A percentile compares a stretch with the other conserved stretches of the same genome.
phyloP scores from a whole-genome alignment of 495 filamentous ascomycete species.

The Annulohypoxylon moriforme region DNA sequence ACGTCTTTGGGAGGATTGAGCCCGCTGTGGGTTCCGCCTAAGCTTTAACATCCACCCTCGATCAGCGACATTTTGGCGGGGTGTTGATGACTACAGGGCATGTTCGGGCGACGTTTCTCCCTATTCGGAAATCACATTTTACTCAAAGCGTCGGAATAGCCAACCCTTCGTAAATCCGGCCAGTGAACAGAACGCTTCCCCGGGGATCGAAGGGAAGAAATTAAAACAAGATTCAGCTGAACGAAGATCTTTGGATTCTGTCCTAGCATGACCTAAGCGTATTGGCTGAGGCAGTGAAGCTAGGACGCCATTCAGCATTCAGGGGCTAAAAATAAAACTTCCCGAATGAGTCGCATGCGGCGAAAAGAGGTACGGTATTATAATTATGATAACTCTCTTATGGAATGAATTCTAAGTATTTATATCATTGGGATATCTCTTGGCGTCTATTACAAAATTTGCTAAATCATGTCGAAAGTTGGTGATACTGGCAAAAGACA shows the following conservation, averaged over 20 bases:
- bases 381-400: not conserved
- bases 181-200: not conserved
- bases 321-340: not conserved
- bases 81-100: not conserved
- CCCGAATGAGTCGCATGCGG: not conserved
- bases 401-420: not conserved
- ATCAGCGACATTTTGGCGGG: not conserved
- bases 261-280: too few relatives aligned
- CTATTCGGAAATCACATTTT: not conserved
- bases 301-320: not conserved
- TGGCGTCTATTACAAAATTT: not conserved
- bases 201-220: not conserved
- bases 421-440: slow-evolving; percentile 1
- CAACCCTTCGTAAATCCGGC: not conserved
- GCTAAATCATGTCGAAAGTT: not conserved
- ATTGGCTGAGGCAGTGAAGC: not conserved
- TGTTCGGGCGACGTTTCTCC: not conserved
- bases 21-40: too few relatives aligned
- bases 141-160: not conserved
- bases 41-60: too few relatives aligned
- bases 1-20: too few relatives aligned
- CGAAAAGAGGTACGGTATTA: not conserved
- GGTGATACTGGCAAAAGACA: not conserved
- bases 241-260: not conserved
- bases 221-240: not conserved